phyloP scores from a whole-genome alignment of 2,329 filamentous ascomycete species.

The Neophaeococcomyces mojaviensis region DNA sequence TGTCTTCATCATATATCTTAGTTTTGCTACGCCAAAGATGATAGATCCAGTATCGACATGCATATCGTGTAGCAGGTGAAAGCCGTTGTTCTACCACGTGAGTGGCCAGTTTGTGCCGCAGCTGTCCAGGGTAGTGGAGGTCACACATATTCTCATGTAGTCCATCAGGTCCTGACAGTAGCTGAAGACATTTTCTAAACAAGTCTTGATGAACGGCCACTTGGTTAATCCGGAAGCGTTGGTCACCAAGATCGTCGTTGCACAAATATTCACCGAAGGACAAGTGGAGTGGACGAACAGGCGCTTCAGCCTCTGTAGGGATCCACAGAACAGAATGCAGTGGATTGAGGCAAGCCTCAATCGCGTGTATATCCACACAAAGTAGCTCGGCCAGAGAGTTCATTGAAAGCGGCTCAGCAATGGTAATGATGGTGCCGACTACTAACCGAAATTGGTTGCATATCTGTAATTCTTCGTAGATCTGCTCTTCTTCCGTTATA shows the following conservation, averaged over 20 bases:
- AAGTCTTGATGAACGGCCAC: constrained; percentile 4
- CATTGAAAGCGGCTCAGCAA: constrained; percentile 11
- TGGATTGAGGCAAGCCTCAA: constrained; percentile 1
- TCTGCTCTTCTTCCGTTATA: too few species aligned
- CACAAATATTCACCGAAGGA: constrained; percentile 16
- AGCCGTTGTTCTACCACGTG: constrained; percentile 14
- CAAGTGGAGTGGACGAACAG: constrained; percentile 10
- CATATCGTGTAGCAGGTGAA: constrained; percentile 22
- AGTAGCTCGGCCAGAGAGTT: constrained; percentile 5
- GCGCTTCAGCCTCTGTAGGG: not conserved
- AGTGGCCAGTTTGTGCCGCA: constrained; percentile 3
- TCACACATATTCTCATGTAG: constrained; percentile 14
- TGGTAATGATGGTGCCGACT: constrained; percentile 9
- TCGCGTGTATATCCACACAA: not conserved
- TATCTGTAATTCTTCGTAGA: too few species aligned
- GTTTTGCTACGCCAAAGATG: constrained; percentile 19
- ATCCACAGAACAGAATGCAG: constrained; percentile 9
- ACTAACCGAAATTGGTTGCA: constrained; percentile 10
- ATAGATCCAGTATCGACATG: constrained; percentile 26
- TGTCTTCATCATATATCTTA: constrained; percentile 5
- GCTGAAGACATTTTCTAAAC: constrained; percentile 5
- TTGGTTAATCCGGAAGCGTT: constrained; percentile 10
- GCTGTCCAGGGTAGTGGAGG: constrained; percentile 11
- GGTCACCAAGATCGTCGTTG: constrained; percentile 7
- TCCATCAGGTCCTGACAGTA: constrained; percentile 10